These are phyloP conservation scores for Diplosphaera chodatii DNA, from an alignment of 139 green algal species.

Conservation along the genomic window DNA sequence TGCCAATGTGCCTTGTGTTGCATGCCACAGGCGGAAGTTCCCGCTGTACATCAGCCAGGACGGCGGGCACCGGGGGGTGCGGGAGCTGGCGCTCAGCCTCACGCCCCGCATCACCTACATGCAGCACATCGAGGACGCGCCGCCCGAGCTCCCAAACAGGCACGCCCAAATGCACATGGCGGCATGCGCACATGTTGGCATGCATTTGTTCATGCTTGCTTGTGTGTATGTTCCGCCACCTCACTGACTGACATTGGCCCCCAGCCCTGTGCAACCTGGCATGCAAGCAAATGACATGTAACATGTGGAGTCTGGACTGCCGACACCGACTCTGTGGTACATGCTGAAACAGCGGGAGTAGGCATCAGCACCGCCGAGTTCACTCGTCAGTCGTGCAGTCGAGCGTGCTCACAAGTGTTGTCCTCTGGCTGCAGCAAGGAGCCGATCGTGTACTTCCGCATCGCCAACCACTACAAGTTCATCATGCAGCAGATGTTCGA, in stretches of 20 bases:
- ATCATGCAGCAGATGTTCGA: conserved; percentile 39
- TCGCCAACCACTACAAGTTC: conserved; percentile 52
- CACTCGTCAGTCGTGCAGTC: no score
- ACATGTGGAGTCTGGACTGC: no score
- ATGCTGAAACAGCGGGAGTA: no score
- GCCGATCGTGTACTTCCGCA: conserved; percentile 41
- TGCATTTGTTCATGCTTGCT: no score
- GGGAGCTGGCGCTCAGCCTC: not conserved
- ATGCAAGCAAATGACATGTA: no score
- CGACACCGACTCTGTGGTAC: no score
- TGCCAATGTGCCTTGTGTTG: no score
- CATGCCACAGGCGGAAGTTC: conserved; percentile 41
- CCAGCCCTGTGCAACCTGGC: no score
- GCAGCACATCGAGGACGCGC: conserved; percentile 9
- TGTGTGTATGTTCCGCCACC: no score
- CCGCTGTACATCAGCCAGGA: conserved; percentile 50
- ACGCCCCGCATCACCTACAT: conserved; percentile 4
- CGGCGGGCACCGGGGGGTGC: conserved; percentile 11
- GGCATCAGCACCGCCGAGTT: no score
- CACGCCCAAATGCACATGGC: not conserved
- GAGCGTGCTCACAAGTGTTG: not conserved
- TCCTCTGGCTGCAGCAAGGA: conserved; percentile 13
- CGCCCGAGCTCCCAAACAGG: not conserved
- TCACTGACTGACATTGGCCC: no score
- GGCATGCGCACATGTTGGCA: no score